phyloP scores from a whole-genome alignment of 78 protist genomes.

The Dictyostelium firmibasis region DNA sequence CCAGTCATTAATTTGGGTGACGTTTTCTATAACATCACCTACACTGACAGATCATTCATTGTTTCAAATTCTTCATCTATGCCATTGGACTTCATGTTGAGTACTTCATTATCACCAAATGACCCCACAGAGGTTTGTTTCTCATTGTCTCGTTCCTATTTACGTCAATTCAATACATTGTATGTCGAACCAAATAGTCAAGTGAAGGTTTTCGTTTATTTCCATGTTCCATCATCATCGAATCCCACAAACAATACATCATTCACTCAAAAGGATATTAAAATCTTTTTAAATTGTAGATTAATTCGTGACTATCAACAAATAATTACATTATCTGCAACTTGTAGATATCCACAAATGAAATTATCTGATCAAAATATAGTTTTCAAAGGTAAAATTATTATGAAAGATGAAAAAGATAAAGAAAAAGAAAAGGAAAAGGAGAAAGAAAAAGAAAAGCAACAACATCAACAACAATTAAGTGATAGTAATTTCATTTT shows the following conservation, averaged over 20 bases:
- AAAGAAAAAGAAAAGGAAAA: not conserved
- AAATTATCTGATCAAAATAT: conserved; percentile 32
- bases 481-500: not conserved
- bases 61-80: conserved; percentile 69
- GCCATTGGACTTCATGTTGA: conserved; percentile 78
- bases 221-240: conserved; percentile 1
- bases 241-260: not conserved
- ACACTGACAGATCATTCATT: conserved; percentile 75
- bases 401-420: not conserved
- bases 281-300: conserved; percentile 67
- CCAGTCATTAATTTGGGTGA: conserved; percentile 66
- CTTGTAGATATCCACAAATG: conserved; percentile 49
- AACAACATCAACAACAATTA: not conserved
- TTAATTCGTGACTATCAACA: conserved; percentile 65
- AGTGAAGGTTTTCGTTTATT: conserved; percentile 61
- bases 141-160: conserved; percentile 62
- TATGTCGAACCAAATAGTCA: conserved; percentile 60
- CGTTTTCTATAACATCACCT: conserved; percentile 53
- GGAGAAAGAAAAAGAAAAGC: not conserved
- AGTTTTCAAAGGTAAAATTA: conserved; percentile 34
- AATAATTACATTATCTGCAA: conserved; percentile 26
- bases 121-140: conserved; percentile 77
- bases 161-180: conserved; percentile 48
- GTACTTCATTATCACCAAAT: conserved; percentile 43
- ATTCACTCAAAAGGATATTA: conserved; percentile 36